Evolutionary conservation across 2,329 filamentous ascomycete species (phyloP).

Genomic region (Anisogramma anomala): DNA sequence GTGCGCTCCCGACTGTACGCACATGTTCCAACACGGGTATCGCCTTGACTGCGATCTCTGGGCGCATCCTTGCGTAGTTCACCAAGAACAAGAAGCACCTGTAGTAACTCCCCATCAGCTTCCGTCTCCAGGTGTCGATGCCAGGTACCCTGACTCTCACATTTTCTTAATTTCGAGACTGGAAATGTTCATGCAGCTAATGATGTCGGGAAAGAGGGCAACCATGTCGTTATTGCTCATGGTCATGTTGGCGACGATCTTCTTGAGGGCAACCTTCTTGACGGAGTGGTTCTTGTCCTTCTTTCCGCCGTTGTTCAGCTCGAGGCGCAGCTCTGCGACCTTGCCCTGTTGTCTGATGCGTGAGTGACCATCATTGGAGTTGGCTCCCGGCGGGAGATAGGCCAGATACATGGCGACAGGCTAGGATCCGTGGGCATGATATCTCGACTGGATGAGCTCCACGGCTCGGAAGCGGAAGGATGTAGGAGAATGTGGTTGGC

Average conservation of each 20-base stretch:
- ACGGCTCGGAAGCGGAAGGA: not conserved
- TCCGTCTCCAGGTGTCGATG: not conserved
- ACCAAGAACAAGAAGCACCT: constrained; percentile 98
- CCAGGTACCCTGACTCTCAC: constrained; percentile 37
- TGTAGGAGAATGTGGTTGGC: not conserved
- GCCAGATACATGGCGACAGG: constrained; percentile 39
- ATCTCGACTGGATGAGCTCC: not conserved
- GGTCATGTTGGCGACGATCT: constrained; percentile 99
- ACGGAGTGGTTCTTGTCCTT: constrained; percentile 93
- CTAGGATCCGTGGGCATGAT: not conserved
- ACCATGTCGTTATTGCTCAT: constrained; percentile 99
- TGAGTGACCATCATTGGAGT: constrained; percentile 25
- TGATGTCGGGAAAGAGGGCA: constrained; percentile 86
- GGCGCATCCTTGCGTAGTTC: constrained; percentile 90
- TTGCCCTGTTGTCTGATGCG: constrained; percentile 74
- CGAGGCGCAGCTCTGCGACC: constrained; percentile 89
- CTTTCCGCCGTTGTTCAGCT: constrained; percentile 86
- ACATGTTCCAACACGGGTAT: constrained; percentile 77
- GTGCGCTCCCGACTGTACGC: constrained; percentile 20
- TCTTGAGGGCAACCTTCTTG: constrained; percentile 98
- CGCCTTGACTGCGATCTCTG: constrained; percentile 86
- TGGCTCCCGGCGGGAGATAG: constrained; percentile 35
- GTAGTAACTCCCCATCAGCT: constrained; percentile 13
- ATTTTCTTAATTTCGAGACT: constrained; percentile 99
- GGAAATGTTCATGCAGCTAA: constrained; percentile 87